Percentiles rank a stretch among this genome's conserved stretches.
phyloP scores from a whole-genome alignment of 108 stramenopile genomes.

The Nitzschia palea region DNA sequence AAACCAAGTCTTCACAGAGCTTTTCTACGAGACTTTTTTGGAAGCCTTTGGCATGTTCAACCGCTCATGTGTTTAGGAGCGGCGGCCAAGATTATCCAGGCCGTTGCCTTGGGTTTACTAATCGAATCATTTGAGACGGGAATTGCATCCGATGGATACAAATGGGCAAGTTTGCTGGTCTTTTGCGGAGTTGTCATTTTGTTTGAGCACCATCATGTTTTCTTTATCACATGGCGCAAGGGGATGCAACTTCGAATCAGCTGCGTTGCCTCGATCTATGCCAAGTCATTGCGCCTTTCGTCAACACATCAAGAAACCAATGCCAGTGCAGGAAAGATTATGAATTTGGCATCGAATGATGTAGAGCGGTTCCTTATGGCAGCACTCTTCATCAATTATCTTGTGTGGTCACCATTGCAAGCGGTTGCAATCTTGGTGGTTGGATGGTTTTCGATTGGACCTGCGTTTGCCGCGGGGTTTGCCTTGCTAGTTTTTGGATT shows the following conservation, averaged over 20 bases:
- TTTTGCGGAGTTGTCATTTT: constrained; percentile 47
- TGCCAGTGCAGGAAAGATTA: constrained; percentile 64
- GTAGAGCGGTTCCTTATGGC: constrained; percentile 82
- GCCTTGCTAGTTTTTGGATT: constrained; percentile 72
- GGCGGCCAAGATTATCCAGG: constrained; percentile 53
- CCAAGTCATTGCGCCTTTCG: constrained; percentile 53
- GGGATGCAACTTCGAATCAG: constrained; percentile 70
- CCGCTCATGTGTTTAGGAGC: constrained; percentile 42
- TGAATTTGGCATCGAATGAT: constrained; percentile 87
- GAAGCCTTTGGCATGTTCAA: constrained; percentile 63
- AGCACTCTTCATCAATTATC: constrained; percentile 62
- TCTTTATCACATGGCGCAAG: constrained; percentile 47
- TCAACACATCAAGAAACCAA: constrained; percentile 21
- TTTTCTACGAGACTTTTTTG: constrained; percentile 56
- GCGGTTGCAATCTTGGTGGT: constrained; percentile 68
- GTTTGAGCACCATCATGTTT: constrained; percentile 58
- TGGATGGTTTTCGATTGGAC: constrained; percentile 65
- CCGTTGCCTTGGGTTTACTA: constrained; percentile 67
- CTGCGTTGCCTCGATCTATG: constrained; percentile 68
- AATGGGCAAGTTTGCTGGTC: constrained; percentile 59
- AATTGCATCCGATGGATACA: constrained; percentile 33
- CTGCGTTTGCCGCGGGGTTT: constrained; percentile 80
- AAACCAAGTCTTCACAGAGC: constrained; percentile 61
- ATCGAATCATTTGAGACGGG: constrained; percentile 63
- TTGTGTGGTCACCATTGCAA: constrained; percentile 81